Evolutionary conservation across 768 basidiomycete species (phyloP), one percentile per base, ranked within the genome.

Genomic region (Gautieria morchelliformis): DNA sequence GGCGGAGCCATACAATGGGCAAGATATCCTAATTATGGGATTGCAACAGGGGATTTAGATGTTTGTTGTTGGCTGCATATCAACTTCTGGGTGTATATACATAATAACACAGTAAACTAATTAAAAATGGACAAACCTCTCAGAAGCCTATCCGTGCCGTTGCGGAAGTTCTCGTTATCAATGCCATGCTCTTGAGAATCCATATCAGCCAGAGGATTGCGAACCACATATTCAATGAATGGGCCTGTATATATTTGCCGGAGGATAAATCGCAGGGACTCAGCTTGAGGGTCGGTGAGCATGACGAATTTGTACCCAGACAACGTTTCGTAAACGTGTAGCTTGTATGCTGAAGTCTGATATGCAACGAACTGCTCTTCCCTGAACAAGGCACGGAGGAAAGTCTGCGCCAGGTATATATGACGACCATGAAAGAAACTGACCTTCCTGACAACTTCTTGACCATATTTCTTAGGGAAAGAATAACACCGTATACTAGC

Each of bases 271-370:
- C 88, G 85, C 47, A 94, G 75, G 2, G 88, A 87, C 60, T 97
- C 94, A 39, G 87, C 76, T 56, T 78, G 78, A 1, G 91, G 89
- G 66, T 96, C 93, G 60, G 85, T 89, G 62, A 97, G 81, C 76
- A 98, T 90, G 65, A 97, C 78, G 71, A 99, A 95, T 67, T 93
- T 93, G 82, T 92, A 96, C 14, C 91, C 89, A 4, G 93, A 90
- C 4, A 84, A 63, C 0, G 96, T 93, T 69, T 95, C 93, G 71
- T 85, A 95, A 55, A 95, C 74, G 70, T 98, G 94, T 9, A 98
- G 78, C 68, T 87, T 94, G 78, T 99, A 99, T 3, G 85, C 73
- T 22, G 92, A 90, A 3, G 96, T 98, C 63, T 83, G 81, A 71
- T 95, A 97, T 63, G 84, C 84, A 47, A 86, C 83, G 71, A 97